Base-by-base conservation (phyloP, 129 eudicot genomes). In the Flaveria ramosissima region DNA sequence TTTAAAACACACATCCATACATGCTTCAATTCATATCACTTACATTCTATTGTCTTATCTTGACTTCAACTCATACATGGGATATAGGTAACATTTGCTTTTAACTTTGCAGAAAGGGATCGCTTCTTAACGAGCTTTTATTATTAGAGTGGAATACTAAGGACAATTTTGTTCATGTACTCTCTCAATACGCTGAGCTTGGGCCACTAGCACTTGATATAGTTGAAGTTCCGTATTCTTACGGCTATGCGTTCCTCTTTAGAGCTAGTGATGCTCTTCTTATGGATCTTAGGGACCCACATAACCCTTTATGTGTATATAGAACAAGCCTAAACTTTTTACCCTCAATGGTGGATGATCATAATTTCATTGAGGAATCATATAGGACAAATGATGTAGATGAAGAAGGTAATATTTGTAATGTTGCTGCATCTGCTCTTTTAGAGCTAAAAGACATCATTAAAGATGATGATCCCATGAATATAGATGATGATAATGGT, bases 361-460 rank as follows among this genome's bases (percentile, higher is more conserved):
- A 78, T 65, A 88, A 77, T 77, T 84, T 72, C 66, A 41, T 83
- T 50, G 90, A 87, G 45, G 92, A 82, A 16, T 78, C 92, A 13
- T 82, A 76, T 76, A 84, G 86, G 74, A 73, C 80, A 41, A 90
- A 90, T 57, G 97, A 89, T 89, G 86, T 89, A 46, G 97, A 91
- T 71, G 99, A 91, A 81, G 98, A 92, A 82, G 96, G 98, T 64
- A 77, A 77, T 39, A 90, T 92, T 19, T 91, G 86, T 73, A 88
- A 89, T 17, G 97, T 91, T 73, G 99, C 99, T 83, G 99, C 99
- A 75, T 89, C 96, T 83, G 99, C 99, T 69, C 82, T 94, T 41
- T 82, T 94, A 72, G 97, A 94, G 87, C 86, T 94, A 16, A 84
- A 92, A 68, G 97, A 91, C 83, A 76, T 86, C 68, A 56, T 86